A percentile compares a stretch with the other conserved stretches of the same genome.
These are phyloP conservation scores for Schwanniomyces polymorphus DNA, from an alignment of 805 yeast species.

Conservation along the genomic window DNA sequence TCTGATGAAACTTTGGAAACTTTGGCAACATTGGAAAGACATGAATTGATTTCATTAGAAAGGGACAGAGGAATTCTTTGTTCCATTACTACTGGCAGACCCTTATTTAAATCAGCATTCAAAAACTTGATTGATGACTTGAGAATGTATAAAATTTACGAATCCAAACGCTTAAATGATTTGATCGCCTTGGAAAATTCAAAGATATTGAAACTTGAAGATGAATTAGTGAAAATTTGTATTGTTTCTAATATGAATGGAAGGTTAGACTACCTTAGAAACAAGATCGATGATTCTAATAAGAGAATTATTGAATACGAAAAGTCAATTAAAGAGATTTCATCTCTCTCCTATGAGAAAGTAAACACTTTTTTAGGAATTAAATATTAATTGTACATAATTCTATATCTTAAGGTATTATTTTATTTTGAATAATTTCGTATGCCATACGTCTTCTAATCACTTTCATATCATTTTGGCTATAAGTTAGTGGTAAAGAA, in stretches of 20 bases:
- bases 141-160: constrained; percentile 58
- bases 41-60: constrained; percentile 70
- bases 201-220: constrained; percentile 66
- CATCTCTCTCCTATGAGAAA: constrained; percentile 2
- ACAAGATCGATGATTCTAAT: constrained; percentile 65
- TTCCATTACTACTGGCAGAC: constrained; percentile 76
- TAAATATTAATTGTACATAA: constrained; percentile 1
- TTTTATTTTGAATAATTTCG: constrained; percentile 45
- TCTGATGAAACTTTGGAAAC: constrained; percentile 47
- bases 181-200: constrained; percentile 59
- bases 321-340: constrained; percentile 21
- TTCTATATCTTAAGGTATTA: constrained; percentile 10
- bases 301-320: constrained; percentile 35
- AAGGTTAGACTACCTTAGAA: constrained; percentile 60
- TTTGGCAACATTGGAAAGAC: constrained; percentile 71
- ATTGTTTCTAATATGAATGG: constrained; percentile 51
- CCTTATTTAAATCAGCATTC: constrained; percentile 82
- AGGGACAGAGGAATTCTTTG: constrained; percentile 75
- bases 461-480: constrained; percentile 66
- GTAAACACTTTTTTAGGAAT: constrained; percentile 11
- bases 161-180: constrained; percentile 56
- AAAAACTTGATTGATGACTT: constrained; percentile 57
- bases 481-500: constrained; percentile 49
- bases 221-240: constrained; percentile 63
- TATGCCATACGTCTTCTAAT: constrained; percentile 70